These are phyloP conservation scores for Trametes coccinea DNA, from an alignment of 768 basidiomycete species.

Conservation along the genomic window DNA sequence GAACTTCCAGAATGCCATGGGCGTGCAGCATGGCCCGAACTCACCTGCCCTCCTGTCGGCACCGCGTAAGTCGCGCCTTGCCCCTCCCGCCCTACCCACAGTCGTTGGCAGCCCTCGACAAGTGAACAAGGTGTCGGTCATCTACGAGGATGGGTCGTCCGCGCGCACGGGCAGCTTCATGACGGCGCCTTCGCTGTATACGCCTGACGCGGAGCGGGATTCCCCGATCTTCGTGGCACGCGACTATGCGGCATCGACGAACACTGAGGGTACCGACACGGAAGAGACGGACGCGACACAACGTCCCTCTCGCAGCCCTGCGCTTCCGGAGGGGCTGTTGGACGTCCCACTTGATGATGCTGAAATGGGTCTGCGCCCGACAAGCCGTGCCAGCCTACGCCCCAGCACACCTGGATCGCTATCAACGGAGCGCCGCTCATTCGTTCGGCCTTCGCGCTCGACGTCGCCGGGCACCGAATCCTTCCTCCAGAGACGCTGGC, in stretches of 20 bases:
- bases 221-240: constrained; percentile 12
- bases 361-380: not conserved
- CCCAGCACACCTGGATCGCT: constrained; percentile 12
- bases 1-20: constrained; percentile 40
- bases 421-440: constrained; percentile 19
- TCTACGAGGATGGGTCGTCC: constrained; percentile 32
- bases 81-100: constrained; percentile 25
- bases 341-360: constrained; percentile 12
- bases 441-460: constrained; percentile 18
- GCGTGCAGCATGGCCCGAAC: constrained; percentile 17
- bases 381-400: constrained; percentile 10
- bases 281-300: constrained; percentile 10
- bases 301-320: constrained; percentile 2
- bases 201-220: constrained; percentile 19
- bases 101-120: constrained; percentile 25
- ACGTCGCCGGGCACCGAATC: constrained; percentile 21
- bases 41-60: constrained; percentile 9
- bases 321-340: constrained; percentile 20
- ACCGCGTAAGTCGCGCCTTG: constrained; percentile 27
- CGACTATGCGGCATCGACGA: constrained; percentile 17
- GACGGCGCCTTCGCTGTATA: constrained; percentile 31
- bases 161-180: constrained; percentile 36
- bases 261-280: constrained; percentile 5
- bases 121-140: constrained; percentile 31
- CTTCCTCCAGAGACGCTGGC: constrained; percentile 34